These are phyloP conservation scores for Pythium oligandrum DNA, from an alignment of 352 stramenopile species.

Conservation along the genomic window DNA sequence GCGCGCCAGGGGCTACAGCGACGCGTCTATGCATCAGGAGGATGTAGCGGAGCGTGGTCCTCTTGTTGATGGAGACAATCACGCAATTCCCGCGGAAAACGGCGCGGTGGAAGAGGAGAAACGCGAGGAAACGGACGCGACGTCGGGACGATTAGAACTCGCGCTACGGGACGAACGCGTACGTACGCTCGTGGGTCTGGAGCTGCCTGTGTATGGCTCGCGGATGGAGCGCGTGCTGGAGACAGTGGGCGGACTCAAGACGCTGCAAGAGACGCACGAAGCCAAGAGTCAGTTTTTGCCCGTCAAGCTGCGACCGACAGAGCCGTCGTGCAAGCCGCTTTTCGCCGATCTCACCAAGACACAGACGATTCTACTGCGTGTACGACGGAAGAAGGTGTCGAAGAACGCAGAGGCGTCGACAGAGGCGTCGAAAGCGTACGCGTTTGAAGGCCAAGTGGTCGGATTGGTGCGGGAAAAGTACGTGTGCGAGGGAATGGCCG, in stretches of 20 bases:
- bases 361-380: conserved; percentile 61
- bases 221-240: conserved; percentile 41
- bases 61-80: not conserved
- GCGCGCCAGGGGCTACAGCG: not conserved
- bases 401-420: conserved; percentile 6
- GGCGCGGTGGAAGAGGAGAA: conserved; percentile 4
- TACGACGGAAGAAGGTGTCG: conserved; percentile 31
- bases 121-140: conserved; percentile 3
- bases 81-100: not conserved
- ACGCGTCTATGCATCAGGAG: too few species aligned
- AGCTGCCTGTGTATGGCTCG: conserved; percentile 62
- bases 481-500: conserved; percentile 81
- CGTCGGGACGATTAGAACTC: not conserved
- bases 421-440: conserved; percentile 5
- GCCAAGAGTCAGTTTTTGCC: conserved; percentile 72
- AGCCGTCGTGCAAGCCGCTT: conserved; percentile 79
- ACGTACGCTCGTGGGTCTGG: conserved; percentile 53
- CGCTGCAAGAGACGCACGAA: conserved; percentile 61
- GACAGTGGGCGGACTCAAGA: conserved; percentile 49
- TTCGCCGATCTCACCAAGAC: conserved; percentile 81
- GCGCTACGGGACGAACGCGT: conserved; percentile 25
- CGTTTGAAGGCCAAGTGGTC: conserved; percentile 40
- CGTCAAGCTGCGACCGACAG: conserved; percentile 64
- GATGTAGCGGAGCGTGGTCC: not conserved
- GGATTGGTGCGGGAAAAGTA: conserved; percentile 73